phyloP scores from a whole-genome alignment of 371 early-diverging fungal species.

The Apophysomyces variabilis region DNA sequence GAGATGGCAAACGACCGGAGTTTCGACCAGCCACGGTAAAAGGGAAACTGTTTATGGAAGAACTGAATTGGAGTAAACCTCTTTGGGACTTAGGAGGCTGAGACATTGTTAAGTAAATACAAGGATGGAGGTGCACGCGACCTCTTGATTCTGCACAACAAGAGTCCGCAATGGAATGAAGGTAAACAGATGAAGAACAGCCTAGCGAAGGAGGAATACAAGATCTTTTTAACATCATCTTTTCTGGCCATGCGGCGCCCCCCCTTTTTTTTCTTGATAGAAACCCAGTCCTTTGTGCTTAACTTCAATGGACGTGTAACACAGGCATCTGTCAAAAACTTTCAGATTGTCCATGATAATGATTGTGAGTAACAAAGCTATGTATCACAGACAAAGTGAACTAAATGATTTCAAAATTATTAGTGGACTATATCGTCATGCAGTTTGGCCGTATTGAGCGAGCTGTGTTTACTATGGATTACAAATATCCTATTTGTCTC shows the following conservation, averaged over 20 bases:
- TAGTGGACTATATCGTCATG: conserved; percentile 94
- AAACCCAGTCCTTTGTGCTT: conserved; percentile 92
- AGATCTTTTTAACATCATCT: too few species aligned
- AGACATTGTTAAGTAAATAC: conserved; percentile 69
- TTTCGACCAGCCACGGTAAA: conserved; percentile 60
- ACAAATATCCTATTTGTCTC: conserved; percentile 92
- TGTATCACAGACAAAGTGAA: not conserved
- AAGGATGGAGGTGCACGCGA: conserved; percentile 63
- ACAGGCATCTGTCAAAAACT: conserved; percentile 96
- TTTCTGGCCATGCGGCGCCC: too few species aligned
- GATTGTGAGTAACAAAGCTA: conserved; percentile 65
- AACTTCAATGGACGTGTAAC: conserved; percentile 96
- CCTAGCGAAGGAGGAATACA: too few species aligned
- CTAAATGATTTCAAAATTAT: not conserved
- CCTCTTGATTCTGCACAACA: conserved; percentile 81
- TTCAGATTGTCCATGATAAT: conserved; percentile 93
- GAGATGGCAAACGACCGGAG: conserved; percentile 66
- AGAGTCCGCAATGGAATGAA: conserved; percentile 93
- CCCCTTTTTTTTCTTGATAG: conserved; percentile 41
- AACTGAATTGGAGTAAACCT: not conserved
- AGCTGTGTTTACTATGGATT: conserved; percentile 92
- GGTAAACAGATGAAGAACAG: conserved; percentile 42
- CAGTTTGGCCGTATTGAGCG: conserved; percentile 92
- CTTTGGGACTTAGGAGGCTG: conserved; percentile 54
- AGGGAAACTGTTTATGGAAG: conserved; percentile 5